Evolutionary conservation across 2,329 filamentous ascomycete genomes (phyloP), one percentile per base, ranked within the genome.

Genomic region (Dissoconium aciculare): DNA sequence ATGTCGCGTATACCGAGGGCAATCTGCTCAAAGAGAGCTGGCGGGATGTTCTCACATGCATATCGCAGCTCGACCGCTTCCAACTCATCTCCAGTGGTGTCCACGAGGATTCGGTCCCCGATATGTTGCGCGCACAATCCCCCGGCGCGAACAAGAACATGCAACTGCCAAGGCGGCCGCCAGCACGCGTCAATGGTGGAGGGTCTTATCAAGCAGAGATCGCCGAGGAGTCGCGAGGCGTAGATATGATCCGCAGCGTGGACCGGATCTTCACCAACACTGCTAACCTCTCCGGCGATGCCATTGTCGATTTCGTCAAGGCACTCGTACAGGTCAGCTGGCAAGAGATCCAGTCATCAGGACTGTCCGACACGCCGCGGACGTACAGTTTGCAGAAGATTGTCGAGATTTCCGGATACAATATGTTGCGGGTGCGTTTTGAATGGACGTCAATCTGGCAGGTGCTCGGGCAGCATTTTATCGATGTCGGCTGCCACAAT

Each of bases 371-470:
- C 37, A 91, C 83, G 13, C 89, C 89, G 8, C 74, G 91, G 32
- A 98, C 87, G 5, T 98, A 94, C 66, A 94, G 85, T 59, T 62
- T 98, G 38, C 89, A 98, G 52, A 98, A 98, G 57, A 72, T 98
- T 40, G 91, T 98, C 11, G 89, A 98, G 57, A 95, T 98, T 56
- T 92, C 83, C 54, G 94, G 93, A 57, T 98, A 98, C 71, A 98
- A 98, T 62, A 98, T 98, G 89, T 84, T 82, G 36, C 76, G 89
- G 64, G 87, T 98, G 19, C 78, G 89, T 47, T 95, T 95, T 47
- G 89, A 98, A 53, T 98, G 89, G 89, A 91, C 80, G 9, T 87
- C 79, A 46, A 93, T 98, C 36, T 99, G 89, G 89, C 80, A 81
- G 40, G 80, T 98, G 2, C 69, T 99, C n/a, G 89, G 89, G 10